Conservation (phyloP, 176 grass and related monocot species). For the Aechmea fasciata region DNA sequence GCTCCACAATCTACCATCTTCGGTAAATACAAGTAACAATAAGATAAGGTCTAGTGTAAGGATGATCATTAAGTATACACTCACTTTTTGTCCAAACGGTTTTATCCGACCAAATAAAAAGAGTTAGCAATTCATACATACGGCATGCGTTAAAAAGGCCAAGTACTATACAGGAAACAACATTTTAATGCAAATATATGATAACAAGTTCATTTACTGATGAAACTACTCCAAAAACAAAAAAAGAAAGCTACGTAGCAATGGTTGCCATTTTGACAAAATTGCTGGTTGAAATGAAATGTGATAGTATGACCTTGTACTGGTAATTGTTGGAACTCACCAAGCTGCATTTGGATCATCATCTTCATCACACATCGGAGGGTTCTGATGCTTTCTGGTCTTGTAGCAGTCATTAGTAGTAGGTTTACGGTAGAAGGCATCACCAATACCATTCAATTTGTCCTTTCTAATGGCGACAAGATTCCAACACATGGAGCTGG, state of each 20-base stretch:
- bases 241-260: not conserved
- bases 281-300: too few relatives aligned
- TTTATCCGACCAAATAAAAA: not conserved
- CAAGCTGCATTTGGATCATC: conserved; percentile 80
- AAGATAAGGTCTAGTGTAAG: not conserved
- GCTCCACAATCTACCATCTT: not conserved
- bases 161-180: not conserved
- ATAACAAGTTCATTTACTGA: not conserved
- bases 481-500: conserved; percentile 93
- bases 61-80: not conserved
- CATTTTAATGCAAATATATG: not conserved
- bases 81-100: not conserved
- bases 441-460: conserved; percentile 58
- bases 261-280: not conserved
- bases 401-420: conserved; percentile 76
- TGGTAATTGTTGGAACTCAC: conserved; percentile 12
- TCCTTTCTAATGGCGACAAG: conserved; percentile 74
- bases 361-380: conserved; percentile 80
- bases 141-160: not conserved
- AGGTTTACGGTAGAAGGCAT: conserved; percentile 85
- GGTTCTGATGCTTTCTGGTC: conserved; percentile 36
- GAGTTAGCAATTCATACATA: not conserved
- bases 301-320: not conserved
- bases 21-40: not conserved
- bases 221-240: not conserved